These are phyloP conservation scores for Aspergillus bombycis DNA, from an alignment of 2,329 filamentous ascomycete genomes.

Conservation along the genomic window DNA sequence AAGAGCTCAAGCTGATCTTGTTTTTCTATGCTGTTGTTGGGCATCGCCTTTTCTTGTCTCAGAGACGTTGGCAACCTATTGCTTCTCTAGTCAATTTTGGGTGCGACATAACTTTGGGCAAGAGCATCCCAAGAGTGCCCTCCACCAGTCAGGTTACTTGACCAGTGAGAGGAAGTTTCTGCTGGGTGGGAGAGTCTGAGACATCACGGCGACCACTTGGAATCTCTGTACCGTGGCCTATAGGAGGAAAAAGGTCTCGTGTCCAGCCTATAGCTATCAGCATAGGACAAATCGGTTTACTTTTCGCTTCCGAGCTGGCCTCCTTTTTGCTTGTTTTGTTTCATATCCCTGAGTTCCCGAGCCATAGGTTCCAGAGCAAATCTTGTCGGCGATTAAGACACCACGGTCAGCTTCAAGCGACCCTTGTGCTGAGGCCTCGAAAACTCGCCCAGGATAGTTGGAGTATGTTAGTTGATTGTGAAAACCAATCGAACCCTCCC, in stretches of 20 bases:
- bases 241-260: slow-evolving; percentile 2
- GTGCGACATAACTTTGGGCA: not conserved
- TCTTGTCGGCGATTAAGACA: slow-evolving; percentile 13
- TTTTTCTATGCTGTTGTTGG: not conserved
- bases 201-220: slow-evolving; percentile 4
- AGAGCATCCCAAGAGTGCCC: not conserved
- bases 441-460: not conserved
- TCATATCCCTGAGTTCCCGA: not conserved
- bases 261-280: not conserved
- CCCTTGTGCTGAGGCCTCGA: slow-evolving; percentile 1
- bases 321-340: not conserved
- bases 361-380: not conserved
- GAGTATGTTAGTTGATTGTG: slow-evolving; percentile 14
- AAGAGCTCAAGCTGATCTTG: not conserved
- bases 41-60: not conserved
- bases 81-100: not conserved
- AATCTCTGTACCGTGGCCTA: not conserved
- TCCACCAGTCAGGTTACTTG: not conserved
- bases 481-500: slow-evolving; percentile 26
- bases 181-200: slow-evolving; percentile 10
- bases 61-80: not conserved
- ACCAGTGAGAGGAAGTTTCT: not conserved
- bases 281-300: not conserved
- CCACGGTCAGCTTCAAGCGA: not conserved
- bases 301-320: not conserved